A percentile compares a stretch with the other conserved stretches of the same genome.
These are phyloP conservation scores for Phoenix roebelenii DNA, from an alignment of 176 grass and related monocot genomes.

Conservation along the genomic window DNA sequence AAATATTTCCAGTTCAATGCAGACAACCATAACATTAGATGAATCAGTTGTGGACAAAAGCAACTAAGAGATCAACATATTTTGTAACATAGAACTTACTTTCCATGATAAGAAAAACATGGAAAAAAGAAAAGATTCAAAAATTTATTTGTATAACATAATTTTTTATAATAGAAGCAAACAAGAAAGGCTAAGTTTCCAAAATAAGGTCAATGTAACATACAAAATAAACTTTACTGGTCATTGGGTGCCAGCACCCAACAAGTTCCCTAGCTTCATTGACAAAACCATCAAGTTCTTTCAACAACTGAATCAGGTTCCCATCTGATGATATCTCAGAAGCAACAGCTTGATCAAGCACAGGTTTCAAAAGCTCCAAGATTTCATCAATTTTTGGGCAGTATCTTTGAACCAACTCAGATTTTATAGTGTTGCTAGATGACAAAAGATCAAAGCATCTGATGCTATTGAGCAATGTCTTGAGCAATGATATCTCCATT, in stretches of 20 bases:
- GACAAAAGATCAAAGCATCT: conserved; percentile 1
- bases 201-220: conserved; percentile 9
- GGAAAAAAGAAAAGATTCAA: too few species aligned
- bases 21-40: too few species aligned
- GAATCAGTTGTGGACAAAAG: too few species aligned
- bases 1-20: too few species aligned
- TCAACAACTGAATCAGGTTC: conserved; percentile 4
- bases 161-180: too few species aligned
- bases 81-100: too few species aligned
- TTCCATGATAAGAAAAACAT: too few species aligned
- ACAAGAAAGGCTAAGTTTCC: not conserved
- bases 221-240: conserved; percentile 90
- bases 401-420: not conserved
- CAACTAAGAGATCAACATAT: too few species aligned
- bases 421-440: not conserved
- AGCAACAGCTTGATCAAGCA: not conserved
- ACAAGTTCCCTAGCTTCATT: conserved; percentile 48
- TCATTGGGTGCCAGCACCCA: conserved; percentile 73
- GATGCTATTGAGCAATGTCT: not conserved
- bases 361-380: conserved; percentile 1
- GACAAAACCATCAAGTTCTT: conserved; percentile 36
- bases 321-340: not conserved
- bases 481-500: conserved; percentile 6
- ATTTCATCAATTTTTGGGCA: conserved; percentile 2
- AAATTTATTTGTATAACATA: too few species aligned